These are phyloP conservation scores for Ceratocystis diversiconidia DNA, from an alignment of 2,329 filamentous ascomycete species.

Conservation along the genomic window DNA sequence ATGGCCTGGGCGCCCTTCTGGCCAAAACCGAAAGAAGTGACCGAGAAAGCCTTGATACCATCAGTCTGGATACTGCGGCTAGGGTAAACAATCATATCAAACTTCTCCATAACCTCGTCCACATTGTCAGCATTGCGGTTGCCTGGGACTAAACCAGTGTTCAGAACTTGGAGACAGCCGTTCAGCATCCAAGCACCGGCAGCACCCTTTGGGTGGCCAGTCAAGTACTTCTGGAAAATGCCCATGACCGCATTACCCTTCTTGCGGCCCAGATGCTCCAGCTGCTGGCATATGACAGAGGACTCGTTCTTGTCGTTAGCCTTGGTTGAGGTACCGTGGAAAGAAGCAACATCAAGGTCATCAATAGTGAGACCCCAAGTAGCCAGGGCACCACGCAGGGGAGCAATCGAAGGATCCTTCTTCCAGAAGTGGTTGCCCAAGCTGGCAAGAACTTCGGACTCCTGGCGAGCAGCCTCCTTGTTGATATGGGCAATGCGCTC, in stretches of 20 bases:
- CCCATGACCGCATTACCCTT: constrained; percentile 94
- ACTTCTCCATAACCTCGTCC: constrained; percentile 91
- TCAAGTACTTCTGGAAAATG: constrained; percentile 99
- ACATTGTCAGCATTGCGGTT: constrained; percentile 98
- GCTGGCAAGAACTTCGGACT: constrained; percentile 82
- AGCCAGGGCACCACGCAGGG: constrained; percentile 85
- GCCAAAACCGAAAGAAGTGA: constrained; percentile 97
- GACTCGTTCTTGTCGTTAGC: constrained; percentile 99
- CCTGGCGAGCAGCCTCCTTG: constrained; percentile 70
- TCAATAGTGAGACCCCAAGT: constrained; percentile 98
- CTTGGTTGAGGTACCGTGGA: constrained; percentile 97
- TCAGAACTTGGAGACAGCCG: constrained; percentile 88
- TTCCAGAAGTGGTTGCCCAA: constrained; percentile 99
- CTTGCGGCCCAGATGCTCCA: constrained; percentile 82
- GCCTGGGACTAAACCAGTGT: constrained; percentile 83
- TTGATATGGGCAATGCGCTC: constrained; percentile 79
- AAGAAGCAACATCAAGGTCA: constrained; percentile 86
- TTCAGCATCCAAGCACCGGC: constrained; percentile 99
- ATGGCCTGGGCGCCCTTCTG: constrained; percentile 98
- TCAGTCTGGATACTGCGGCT: constrained; percentile 93
- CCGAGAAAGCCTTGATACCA: constrained; percentile 94
- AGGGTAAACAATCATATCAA: constrained; percentile 94
- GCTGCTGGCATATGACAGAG: constrained; percentile 89
- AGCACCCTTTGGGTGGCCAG: constrained; percentile 96
- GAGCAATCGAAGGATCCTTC: constrained; percentile 81